Percentiles rank a stretch among this genome's conserved stretches.
Evolutionary conservation across 352 stramenopile genomes (phyloP).

Genomic region (Thalassiosira gravida): DNA sequence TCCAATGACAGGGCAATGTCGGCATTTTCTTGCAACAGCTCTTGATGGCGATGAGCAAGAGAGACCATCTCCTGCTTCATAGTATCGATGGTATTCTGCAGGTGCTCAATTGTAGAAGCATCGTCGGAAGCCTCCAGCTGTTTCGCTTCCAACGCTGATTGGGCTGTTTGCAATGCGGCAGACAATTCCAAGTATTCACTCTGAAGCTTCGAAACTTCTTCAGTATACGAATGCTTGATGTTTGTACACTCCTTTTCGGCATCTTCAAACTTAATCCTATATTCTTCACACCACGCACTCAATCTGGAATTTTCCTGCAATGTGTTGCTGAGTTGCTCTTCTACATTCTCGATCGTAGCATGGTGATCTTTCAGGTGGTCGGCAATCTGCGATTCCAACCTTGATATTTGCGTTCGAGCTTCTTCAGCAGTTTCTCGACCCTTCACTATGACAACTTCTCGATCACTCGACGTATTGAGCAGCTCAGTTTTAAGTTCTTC

Average conservation of each 20-base stretch:
- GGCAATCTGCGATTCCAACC: slow-evolving; percentile 39
- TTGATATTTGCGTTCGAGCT: slow-evolving; percentile 36
- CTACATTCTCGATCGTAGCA: slow-evolving; percentile 29
- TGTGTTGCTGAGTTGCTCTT: slow-evolving; percentile 37
- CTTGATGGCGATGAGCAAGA: slow-evolving; percentile 27
- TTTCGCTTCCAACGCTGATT: slow-evolving; percentile 2
- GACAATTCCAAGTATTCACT: slow-evolving; percentile 45
- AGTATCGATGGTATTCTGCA: slow-evolving; percentile 25
- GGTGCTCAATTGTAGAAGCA: slow-evolving; percentile 4
- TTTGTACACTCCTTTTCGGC: slow-evolving; percentile 23
- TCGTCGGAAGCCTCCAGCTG: slow-evolving; percentile 15
- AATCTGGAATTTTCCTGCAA: slow-evolving; percentile 27
- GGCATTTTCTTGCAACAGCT: slow-evolving; percentile 27
- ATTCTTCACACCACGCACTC: slow-evolving; percentile 35
- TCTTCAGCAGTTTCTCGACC: slow-evolving; percentile 16
- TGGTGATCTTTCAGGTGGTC: slow-evolving; percentile 45
- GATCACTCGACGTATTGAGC: slow-evolving; percentile 15
- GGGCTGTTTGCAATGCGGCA: slow-evolving; percentile 21
- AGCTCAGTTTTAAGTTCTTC: slow-evolving; percentile 44
- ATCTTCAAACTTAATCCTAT: slow-evolving; percentile 36
- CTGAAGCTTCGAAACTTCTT: slow-evolving; percentile 44
- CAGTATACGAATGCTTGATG: slow-evolving; percentile 17
- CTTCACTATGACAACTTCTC: slow-evolving; percentile 9
- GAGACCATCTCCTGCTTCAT: slow-evolving; percentile 38
- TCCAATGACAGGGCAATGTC: too few species aligned